Percentiles rank a stretch among this genome's conserved stretches.
These are phyloP conservation scores for Phaseolus coccineus DNA, from an alignment of 331 rosid genomes.

Conservation along the genomic window DNA sequence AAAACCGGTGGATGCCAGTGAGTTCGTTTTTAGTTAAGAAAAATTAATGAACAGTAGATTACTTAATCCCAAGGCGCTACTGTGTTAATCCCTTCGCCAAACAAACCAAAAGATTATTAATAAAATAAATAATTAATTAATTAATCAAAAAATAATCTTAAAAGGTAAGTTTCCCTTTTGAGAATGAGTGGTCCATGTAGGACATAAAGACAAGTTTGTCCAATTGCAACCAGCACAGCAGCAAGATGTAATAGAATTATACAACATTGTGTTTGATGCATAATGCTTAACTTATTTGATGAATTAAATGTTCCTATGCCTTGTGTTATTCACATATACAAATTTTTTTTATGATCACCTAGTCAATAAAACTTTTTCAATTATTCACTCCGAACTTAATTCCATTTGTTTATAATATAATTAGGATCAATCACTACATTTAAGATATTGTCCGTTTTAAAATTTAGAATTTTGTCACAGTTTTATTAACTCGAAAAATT, in stretches of 20 bases:
- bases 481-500: no score
- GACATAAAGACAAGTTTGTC: conserved; percentile 46
- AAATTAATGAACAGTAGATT: background rate
- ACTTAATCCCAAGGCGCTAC: conserved; percentile 38
- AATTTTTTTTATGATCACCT: no score
- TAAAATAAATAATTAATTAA: background rate
- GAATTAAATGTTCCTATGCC: background rate
- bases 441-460: no score
- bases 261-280: conserved; percentile 40
- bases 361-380: no score
- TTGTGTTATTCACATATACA: background rate
- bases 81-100: conserved; percentile 1
- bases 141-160: background rate
- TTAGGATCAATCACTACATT: no score
- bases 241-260: conserved; percentile 36
- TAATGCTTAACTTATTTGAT: conserved; percentile 11
- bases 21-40: conserved; percentile 15
- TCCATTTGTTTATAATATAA: no score
- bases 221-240: conserved; percentile 34
- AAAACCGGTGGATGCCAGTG: conserved; percentile 40
- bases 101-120: conserved; percentile 15
- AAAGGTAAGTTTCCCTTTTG: conserved; percentile 35
- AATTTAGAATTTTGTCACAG: no score
- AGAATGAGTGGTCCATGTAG: conserved; percentile 37
- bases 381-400: no score